A percentile compares a stretch with the other conserved stretches of the same genome.
These are phyloP conservation scores for Botrytis tulipae DNA, from an alignment of 2,329 filamentous ascomycete genomes.

Conservation along the genomic window DNA sequence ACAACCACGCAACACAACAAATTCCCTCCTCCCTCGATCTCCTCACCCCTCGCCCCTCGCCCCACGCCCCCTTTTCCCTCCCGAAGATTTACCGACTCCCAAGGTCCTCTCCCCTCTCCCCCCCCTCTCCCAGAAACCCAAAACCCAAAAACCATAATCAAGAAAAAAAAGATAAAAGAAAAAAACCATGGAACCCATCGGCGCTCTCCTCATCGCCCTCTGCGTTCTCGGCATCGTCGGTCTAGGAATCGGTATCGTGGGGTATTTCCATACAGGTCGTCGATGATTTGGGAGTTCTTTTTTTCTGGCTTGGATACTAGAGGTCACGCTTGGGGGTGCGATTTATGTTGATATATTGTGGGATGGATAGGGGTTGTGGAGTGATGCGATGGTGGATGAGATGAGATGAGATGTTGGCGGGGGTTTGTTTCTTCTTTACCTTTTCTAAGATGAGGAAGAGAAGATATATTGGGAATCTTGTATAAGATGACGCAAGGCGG, in stretches of 20 bases:
- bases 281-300: not conserved
- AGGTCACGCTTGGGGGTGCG: not conserved
- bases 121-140: too few relatives aligned
- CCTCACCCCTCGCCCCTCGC: not conserved
- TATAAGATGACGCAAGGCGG: not conserved
- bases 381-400: too few relatives aligned
- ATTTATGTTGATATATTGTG: too few relatives aligned
- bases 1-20: not conserved
- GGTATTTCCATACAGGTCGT: not conserved
- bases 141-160: not conserved
- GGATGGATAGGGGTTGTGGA: too few relatives aligned
- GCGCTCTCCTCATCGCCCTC: not conserved
- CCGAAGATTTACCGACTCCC: not conserved
- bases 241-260: not conserved
- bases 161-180: not conserved
- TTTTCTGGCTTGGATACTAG: not conserved
- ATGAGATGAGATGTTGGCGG: too few relatives aligned
- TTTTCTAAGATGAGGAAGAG: too few relatives aligned
- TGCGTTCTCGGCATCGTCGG: not conserved
- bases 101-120: too few relatives aligned
- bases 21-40: too few relatives aligned
- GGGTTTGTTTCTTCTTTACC: too few relatives aligned
- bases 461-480: not conserved
- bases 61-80: not conserved
- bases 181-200: not conserved